A percentile compares a stretch with the other conserved stretches of the same genome.
These are phyloP conservation scores for Fusarium tuaranense DNA, from an alignment of 2,329 filamentous ascomycete genomes.

Conservation along the genomic window DNA sequence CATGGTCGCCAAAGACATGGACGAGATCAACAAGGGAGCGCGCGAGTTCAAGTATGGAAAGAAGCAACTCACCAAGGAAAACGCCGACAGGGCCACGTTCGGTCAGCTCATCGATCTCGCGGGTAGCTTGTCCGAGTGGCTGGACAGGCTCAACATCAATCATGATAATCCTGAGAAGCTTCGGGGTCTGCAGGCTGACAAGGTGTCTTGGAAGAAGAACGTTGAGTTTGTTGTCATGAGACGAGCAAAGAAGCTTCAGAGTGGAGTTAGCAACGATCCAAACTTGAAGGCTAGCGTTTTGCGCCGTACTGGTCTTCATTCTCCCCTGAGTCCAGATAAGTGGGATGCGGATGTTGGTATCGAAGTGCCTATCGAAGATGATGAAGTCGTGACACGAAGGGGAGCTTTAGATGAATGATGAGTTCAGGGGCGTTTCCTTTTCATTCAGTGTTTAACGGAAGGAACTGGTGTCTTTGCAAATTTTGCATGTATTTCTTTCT, in stretches of 20 bases:
- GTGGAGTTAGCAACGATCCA: neutral
- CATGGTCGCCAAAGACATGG: neutral
- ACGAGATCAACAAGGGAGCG: neutral
- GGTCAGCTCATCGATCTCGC: constrained; percentile 7
- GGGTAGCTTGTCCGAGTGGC: neutral
- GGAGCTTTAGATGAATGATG: neutral
- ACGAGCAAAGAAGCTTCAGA: neutral
- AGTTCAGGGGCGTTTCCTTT: neutral
- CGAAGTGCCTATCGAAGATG: neutral
- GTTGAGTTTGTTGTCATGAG: neutral
- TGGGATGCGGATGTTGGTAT: neutral
- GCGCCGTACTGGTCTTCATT: constrained; percentile 3
- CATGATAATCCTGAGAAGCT: neutral
- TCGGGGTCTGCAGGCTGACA: neutral
- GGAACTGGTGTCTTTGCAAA: neutral
- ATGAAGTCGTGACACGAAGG: neutral
- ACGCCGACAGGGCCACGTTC: neutral
- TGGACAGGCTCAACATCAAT: neutral
- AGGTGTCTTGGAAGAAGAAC: neutral
- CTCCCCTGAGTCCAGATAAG: constrained; percentile 15
- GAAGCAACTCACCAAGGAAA: neutral
- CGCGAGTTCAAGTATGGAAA: neutral
- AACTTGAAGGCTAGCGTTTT: neutral
- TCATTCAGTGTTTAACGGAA: neutral
- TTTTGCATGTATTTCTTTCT: neutral